Percentiles rank a stretch among this genome's conserved stretches.
These are phyloP conservation scores for Myxozyma sirexii DNA, from an alignment of 805 yeast species.

Conservation along the genomic window DNA sequence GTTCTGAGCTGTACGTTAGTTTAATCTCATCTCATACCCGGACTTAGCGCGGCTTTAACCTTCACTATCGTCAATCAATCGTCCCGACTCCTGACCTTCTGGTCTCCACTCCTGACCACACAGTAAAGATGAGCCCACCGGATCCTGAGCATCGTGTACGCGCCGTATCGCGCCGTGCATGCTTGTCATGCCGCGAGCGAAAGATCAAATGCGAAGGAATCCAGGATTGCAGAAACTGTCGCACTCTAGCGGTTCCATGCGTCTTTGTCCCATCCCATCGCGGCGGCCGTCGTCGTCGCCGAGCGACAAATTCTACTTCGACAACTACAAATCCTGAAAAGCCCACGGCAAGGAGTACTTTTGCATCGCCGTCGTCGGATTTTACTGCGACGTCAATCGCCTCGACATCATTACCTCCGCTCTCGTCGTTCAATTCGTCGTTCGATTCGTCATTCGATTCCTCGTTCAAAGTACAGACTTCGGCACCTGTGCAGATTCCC, in stretches of 20 bases:
- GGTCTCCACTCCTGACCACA: neutral
- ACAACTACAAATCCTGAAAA: too few species aligned
- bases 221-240: conserved; percentile 27
- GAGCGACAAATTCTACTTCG: neutral
- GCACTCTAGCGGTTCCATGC: conserved; percentile 13
- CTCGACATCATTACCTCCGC: neutral
- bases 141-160: conserved; percentile 41
- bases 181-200: conserved; percentile 65
- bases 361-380: neutral
- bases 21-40: too few species aligned
- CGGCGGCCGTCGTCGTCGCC: conserved; percentile 29
- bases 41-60: conserved; percentile 4
- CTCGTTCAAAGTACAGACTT: too few species aligned
- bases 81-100: neutral
- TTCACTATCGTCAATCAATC: neutral
- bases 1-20: too few species aligned
- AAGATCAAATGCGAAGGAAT: conserved; percentile 69
- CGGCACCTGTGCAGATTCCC: neutral
- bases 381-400: neutral
- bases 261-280: conserved; percentile 32
- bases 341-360: too few species aligned
- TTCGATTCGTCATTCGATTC: too few species aligned
- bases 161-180: conserved; percentile 62
- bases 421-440: neutral
- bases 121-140: neutral